Conservation (phyloP, 371 early-diverging fungal genomes). For the Saksenaea oblongispora region DNA sequence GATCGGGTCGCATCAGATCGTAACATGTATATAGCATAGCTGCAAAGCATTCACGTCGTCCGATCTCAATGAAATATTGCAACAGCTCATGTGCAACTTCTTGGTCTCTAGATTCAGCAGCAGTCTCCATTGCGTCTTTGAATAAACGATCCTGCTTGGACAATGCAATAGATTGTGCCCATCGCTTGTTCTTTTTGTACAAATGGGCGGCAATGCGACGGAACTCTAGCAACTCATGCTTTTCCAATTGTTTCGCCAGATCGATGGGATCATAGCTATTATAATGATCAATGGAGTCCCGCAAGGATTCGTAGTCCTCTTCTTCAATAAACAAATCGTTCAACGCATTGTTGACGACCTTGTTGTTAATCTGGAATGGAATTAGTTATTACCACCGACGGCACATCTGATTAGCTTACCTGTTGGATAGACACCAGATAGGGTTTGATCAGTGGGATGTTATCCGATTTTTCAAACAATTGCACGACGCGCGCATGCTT, state of each 20-base stretch:
- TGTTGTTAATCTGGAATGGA: conserved; percentile 69
- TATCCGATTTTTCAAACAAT: conserved; percentile 94
- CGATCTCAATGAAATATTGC: conserved; percentile 90
- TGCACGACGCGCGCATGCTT: conserved; percentile 96
- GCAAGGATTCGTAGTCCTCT: conserved; percentile 90
- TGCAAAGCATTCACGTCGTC: conserved; percentile 90
- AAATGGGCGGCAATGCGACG: conserved; percentile 94
- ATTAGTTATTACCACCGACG: not conserved
- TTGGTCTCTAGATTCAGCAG: conserved; percentile 81
- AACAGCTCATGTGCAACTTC: conserved; percentile 92
- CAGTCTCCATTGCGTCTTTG: conserved; percentile 98
- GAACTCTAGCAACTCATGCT: conserved; percentile 96
- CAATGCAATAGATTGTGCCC: conserved; percentile 92
- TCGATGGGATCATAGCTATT: conserved; percentile 92
- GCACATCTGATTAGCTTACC: conserved; percentile 20
- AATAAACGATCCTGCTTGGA: conserved; percentile 95
- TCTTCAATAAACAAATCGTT: conserved; percentile 96
- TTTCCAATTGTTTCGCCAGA: conserved; percentile 89
- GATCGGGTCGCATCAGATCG: conserved; percentile 90
- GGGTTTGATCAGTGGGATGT: conserved; percentile 92
- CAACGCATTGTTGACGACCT: conserved; percentile 90
- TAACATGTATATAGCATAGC: conserved; percentile 92
- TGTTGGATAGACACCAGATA: conserved; percentile 92
- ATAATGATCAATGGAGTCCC: conserved; percentile 89
- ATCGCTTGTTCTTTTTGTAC: conserved; percentile 92